These are phyloP conservation scores for Spencermartinsiella europaea DNA, from an alignment of 805 yeast genomes.

Conservation along the genomic window DNA sequence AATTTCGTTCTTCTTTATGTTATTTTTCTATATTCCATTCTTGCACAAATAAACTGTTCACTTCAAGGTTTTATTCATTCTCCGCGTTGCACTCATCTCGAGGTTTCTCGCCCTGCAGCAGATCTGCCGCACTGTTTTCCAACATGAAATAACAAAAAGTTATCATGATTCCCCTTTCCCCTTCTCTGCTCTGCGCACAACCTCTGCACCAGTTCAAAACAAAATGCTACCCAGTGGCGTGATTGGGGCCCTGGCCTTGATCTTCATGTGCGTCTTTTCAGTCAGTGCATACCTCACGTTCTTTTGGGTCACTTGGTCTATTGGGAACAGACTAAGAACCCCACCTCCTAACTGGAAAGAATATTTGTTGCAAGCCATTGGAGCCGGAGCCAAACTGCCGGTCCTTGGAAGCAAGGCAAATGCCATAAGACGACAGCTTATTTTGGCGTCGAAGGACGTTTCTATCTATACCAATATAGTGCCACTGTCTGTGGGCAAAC, in stretches of 20 bases:
- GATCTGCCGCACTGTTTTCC: no score
- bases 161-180: no score
- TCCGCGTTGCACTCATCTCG: no score
- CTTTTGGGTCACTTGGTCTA: constrained; percentile 1
- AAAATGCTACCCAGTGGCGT: constrained; percentile 4
- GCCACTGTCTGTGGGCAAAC: constrained; percentile 11
- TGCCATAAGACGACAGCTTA: constrained; percentile 36
- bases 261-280: constrained; percentile 3
- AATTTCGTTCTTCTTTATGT: no score
- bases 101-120: no score
- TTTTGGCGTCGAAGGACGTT: constrained; percentile 31
- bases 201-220: no score
- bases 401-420: constrained; percentile 25
- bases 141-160: no score
- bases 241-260: constrained; percentile 6
- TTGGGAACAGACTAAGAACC: constrained; percentile 17
- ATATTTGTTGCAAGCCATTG: constrained; percentile 20
- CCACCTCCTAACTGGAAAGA: constrained; percentile 22
- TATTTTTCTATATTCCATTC: no score
- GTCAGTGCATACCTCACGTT: constrained; percentile 9
- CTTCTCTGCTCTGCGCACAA: no score
- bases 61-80: no score
- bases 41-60: no score
- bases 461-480: constrained; percentile 23
- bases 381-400: constrained; percentile 20